phyloP scores from a whole-genome alignment of 176 grass and related monocot genomes.

The Eleusine indica region DNA sequence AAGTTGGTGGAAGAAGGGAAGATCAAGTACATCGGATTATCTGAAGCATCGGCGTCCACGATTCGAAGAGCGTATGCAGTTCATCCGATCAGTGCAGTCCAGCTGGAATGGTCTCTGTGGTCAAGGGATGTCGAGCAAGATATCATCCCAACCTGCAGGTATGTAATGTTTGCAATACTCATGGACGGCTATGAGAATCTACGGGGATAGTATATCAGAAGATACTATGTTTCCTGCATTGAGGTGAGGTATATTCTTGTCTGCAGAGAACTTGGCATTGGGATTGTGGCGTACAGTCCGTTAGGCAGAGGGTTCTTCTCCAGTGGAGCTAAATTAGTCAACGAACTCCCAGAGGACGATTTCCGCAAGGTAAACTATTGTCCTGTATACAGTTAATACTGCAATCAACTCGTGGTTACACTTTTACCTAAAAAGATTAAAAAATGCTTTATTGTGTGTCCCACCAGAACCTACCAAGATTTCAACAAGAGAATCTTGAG shows the following conservation, averaged over 20 bases:
- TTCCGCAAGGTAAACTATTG: background rate
- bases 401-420: background rate
- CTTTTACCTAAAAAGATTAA: background rate
- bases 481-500: conserved; percentile 51
- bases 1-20: background rate
- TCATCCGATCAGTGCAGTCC: background rate
- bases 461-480: conserved; percentile 45
- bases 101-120: background rate
- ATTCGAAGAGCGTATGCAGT: background rate
- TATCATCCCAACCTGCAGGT: conserved; percentile 2
- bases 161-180: background rate
- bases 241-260: background rate
- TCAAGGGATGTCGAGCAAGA: background rate
- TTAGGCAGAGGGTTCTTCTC: conserved; percentile 14
- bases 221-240: background rate
- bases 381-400: background rate
- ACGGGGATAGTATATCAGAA: background rate
- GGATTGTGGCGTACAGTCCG: background rate
- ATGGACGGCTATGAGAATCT: background rate
- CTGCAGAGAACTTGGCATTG: background rate
- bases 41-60: background rate
- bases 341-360: background rate
- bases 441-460: background rate
- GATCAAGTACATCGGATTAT: background rate
- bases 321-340: background rate